phyloP scores from a whole-genome alignment of 768 basidiomycete genomes.

The Podaxis sp. region DNA sequence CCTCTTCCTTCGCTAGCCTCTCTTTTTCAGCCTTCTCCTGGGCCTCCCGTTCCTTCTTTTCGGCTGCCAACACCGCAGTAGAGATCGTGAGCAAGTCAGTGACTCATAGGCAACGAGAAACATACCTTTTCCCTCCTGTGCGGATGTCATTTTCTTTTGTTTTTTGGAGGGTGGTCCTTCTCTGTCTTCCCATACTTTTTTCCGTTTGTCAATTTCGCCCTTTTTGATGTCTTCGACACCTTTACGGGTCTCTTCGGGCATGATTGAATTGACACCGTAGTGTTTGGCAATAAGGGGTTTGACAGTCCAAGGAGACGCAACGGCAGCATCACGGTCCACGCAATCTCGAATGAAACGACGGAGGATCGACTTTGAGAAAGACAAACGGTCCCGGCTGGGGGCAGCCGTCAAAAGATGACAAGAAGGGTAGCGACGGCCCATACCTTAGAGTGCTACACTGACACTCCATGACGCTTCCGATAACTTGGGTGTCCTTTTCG shows the following conservation, averaged over 20 bases:
- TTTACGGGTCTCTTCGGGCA: conserved; percentile 82
- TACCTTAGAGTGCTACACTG: conserved; percentile 80
- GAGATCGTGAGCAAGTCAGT: conserved; percentile 17
- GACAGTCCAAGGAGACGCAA: conserved; percentile 95
- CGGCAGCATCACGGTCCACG: conserved; percentile 87
- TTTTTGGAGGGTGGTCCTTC: conserved; percentile 81
- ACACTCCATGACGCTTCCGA: conserved; percentile 82
- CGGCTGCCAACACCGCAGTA: conserved; percentile 37
- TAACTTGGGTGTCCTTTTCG: conserved; percentile 58
- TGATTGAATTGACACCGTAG: conserved; percentile 82
- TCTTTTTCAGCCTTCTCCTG: conserved; percentile 70
- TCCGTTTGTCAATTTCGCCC: conserved; percentile 89
- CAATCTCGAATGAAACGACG: conserved; percentile 96
- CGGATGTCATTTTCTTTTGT: conserved; percentile 74
- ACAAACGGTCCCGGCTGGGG: conserved; percentile 85
- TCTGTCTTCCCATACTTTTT: conserved; percentile 88
- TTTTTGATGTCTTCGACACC: conserved; percentile 81
- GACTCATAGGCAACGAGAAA: conserved; percentile 11
- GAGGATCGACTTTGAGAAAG: conserved; percentile 96
- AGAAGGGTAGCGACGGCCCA: conserved; percentile 18
- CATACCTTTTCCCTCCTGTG: conserved; percentile 74
- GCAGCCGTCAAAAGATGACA: conserved; percentile 8
- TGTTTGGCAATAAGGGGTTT: conserved; percentile 81
- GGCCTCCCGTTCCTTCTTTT: conserved; percentile 69
- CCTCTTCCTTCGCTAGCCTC: conserved; percentile 65